These are phyloP conservation scores for Boletus holoroseus DNA, from an alignment of 1,284 basidiomycete species.

Conservation along the genomic window DNA sequence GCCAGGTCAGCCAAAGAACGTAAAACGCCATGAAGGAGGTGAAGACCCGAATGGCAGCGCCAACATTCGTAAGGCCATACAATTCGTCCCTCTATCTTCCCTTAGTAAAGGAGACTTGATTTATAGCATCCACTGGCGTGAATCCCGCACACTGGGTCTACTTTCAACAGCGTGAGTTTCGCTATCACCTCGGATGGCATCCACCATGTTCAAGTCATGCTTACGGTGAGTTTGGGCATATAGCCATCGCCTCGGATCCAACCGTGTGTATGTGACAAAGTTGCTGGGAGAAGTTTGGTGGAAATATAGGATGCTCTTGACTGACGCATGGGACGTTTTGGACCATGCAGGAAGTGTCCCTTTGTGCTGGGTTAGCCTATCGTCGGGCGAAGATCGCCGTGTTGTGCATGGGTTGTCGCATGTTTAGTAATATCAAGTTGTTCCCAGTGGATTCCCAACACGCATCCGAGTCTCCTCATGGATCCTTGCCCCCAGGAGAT, in stretches of 20 bases:
- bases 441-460: neutral
- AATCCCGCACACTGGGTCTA: conserved; percentile 40
- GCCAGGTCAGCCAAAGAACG: conserved; percentile 32
- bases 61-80: conserved; percentile 35
- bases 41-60: conserved; percentile 41
- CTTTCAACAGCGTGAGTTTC: conserved; percentile 38
- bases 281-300: conserved; percentile 3
- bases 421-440: conserved; percentile 4
- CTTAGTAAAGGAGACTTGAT: neutral
- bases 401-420: neutral
- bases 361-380: neutral
- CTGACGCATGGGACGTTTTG: neutral
- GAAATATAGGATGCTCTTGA: conserved; percentile 2
- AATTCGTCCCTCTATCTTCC: neutral
- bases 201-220: neutral
- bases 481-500: neutral
- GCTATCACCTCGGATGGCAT: neutral
- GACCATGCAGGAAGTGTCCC: neutral
- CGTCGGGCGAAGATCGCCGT: neutral
- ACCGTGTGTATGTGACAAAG: conserved; percentile 29
- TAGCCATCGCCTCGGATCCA: conserved; percentile 31
- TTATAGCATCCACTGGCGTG: conserved; percentile 38
- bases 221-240: conserved; percentile 7
- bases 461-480: neutral
- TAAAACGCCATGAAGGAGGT: conserved; percentile 35